A percentile compares a stretch with the other conserved stretches of the same genome.
Conservation (phyloP, 805 yeast genomes). For the Scheffersomyces coipomensis region DNA sequence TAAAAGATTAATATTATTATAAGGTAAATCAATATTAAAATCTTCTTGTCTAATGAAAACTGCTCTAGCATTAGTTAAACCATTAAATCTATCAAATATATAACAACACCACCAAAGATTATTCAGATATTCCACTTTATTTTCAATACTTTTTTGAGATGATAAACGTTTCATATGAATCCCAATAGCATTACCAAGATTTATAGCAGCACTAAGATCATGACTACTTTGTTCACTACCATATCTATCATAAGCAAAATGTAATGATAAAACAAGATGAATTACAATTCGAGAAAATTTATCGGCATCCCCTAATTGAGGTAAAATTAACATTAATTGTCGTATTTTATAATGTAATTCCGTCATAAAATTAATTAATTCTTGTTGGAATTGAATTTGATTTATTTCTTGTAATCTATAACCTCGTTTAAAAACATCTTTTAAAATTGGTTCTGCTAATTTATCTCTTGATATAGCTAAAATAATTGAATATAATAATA, state of each 20-base stretch:
- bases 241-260: conserved; percentile 20
- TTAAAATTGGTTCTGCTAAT: conserved; percentile 23
- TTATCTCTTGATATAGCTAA: conserved; percentile 26
- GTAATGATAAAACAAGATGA: conserved; percentile 21
- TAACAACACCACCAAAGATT: conserved; percentile 35
- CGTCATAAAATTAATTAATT: conserved; percentile 13
- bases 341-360: conserved; percentile 31
- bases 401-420: neutral
- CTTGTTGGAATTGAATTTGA: conserved; percentile 2
- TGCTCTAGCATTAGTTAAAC: conserved; percentile 23
- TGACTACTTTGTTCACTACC: conserved; percentile 31
- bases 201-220: conserved; percentile 28
- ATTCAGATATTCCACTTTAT: conserved; percentile 14
- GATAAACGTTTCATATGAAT: conserved; percentile 22
- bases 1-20: conserved; percentile 19
- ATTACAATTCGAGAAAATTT: conserved; percentile 20
- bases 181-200: conserved; percentile 21
- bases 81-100: conserved; percentile 31
- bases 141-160: conserved; percentile 6
- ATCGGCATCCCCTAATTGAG: conserved; percentile 32
- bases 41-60: conserved; percentile 29
- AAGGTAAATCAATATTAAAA: conserved; percentile 31
- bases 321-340: conserved; percentile 25
- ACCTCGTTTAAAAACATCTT: conserved; percentile 15
- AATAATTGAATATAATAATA: conserved; percentile 25